A percentile compares a stretch with the other conserved stretches of the same genome.
phyloP scores from a whole-genome alignment of 2,329 filamentous ascomycete species.

The Diaporthe longicolla region DNA sequence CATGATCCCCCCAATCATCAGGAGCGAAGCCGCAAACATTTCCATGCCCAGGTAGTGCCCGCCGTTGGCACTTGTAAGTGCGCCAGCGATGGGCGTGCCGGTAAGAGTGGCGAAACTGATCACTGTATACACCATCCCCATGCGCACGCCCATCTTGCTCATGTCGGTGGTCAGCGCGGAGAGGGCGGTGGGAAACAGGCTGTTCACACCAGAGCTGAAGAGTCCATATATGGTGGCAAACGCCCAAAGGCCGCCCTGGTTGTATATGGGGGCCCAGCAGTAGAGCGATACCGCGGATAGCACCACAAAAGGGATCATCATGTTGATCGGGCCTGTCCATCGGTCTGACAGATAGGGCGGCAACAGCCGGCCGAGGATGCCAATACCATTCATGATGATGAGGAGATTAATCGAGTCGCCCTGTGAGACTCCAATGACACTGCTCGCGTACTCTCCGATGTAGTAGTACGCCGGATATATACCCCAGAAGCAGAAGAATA shows the following conservation, averaged over 20 bases:
- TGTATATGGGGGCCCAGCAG: slow-evolving; percentile 71
- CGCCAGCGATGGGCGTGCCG: slow-evolving; percentile 66
- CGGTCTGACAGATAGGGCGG: slow-evolving; percentile 72
- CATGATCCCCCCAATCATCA: slow-evolving; percentile 59
- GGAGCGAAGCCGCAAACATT: slow-evolving; percentile 59
- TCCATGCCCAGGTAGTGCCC: slow-evolving; percentile 64
- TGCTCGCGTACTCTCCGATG: slow-evolving; percentile 53
- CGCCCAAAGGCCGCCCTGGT: slow-evolving; percentile 67
- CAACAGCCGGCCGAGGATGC: slow-evolving; percentile 69
- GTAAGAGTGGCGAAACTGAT: slow-evolving; percentile 66
- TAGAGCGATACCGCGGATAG: slow-evolving; percentile 62
- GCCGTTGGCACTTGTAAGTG: slow-evolving; percentile 58
- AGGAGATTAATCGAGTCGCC: slow-evolving; percentile 71
- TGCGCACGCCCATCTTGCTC: slow-evolving; percentile 65
- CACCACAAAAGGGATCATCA: slow-evolving; percentile 65
- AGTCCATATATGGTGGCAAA: slow-evolving; percentile 77
- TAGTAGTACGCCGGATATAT: slow-evolving; percentile 74
- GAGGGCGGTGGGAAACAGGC: slow-evolving; percentile 74
- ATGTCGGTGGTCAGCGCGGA: slow-evolving; percentile 67
- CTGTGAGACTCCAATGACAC: slow-evolving; percentile 58
- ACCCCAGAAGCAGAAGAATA: slow-evolving; percentile 65
- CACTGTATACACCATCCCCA: slow-evolving; percentile 71
- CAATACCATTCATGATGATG: slow-evolving; percentile 76
- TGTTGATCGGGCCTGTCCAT: slow-evolving; percentile 69
- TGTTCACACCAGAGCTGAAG: slow-evolving; percentile 73